phyloP scores from a whole-genome alignment of 2,329 filamentous ascomycete species.

The Cladosporium colombiae region DNA sequence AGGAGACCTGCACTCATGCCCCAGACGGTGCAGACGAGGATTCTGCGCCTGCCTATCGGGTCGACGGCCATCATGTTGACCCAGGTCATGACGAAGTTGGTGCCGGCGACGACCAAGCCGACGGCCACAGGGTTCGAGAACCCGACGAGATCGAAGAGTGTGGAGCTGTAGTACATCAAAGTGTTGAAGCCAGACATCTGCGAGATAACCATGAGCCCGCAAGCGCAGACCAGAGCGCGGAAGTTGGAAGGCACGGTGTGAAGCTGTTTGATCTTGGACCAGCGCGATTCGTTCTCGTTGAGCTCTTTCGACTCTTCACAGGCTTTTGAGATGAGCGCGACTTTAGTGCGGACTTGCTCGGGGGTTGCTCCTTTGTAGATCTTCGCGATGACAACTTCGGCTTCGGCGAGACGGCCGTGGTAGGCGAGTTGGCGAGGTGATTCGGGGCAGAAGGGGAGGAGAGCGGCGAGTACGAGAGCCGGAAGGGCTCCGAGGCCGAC shows the following conservation, averaged over 20 bases:
- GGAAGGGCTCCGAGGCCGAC: constrained; percentile 41
- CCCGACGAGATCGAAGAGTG: constrained; percentile 21
- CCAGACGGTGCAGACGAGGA: constrained; percentile 50
- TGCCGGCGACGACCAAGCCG: constrained; percentile 54
- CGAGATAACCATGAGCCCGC: constrained; percentile 74
- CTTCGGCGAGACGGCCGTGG: constrained; percentile 38
- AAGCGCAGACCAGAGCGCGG: constrained; percentile 61
- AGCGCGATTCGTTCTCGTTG: constrained; percentile 34
- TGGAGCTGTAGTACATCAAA: constrained; percentile 73
- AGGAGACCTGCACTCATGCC: constrained; percentile 74
- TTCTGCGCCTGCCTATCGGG: constrained; percentile 72
- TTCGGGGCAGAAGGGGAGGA: constrained; percentile 40
- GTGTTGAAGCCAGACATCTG: constrained; percentile 45
- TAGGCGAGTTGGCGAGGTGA: constrained; percentile 44
- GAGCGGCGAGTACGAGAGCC: constrained; percentile 38
- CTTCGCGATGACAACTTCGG: constrained; percentile 39
- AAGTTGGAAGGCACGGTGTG: constrained; percentile 54
- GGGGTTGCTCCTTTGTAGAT: constrained; percentile 35
- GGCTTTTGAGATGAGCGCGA: constrained; percentile 32
- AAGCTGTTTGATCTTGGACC: constrained; percentile 34
- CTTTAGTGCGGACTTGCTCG: constrained; percentile 29
- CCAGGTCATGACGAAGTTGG: constrained; percentile 80
- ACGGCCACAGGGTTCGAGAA: constrained; percentile 48
- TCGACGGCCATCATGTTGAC: constrained; percentile 76
- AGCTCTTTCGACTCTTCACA: constrained; percentile 35